Evolutionary conservation across 2,329 filamentous ascomycete species (phyloP).

Genomic region (Pyrenochaeta sp.): DNA sequence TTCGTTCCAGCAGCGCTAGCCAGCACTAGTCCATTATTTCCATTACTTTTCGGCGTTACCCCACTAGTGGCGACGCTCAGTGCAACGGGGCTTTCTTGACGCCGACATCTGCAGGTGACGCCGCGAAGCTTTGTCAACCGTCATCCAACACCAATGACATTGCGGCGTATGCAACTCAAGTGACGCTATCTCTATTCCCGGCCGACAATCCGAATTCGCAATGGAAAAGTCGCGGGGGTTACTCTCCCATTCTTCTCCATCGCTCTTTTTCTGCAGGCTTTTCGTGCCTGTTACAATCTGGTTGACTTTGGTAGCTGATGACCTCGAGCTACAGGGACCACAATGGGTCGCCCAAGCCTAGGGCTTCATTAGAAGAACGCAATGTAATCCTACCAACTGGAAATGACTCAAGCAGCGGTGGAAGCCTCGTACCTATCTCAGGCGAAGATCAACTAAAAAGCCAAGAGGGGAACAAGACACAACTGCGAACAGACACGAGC

Average conservation of each 20-base stretch:
- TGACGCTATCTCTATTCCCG: neutral
- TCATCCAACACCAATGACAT: constrained; percentile 3
- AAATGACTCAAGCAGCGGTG: neutral
- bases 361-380: constrained; percentile 6
- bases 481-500: neutral
- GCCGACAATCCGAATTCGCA: neutral
- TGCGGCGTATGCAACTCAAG: neutral
- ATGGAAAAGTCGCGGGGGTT: neutral
- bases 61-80: constrained; percentile 7
- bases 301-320: constrained; percentile 4
- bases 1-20: neutral
- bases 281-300: neutral
- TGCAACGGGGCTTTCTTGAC: neutral
- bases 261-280: neutral
- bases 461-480: neutral
- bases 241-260: neutral
- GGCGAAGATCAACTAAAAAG: neutral
- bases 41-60: neutral
- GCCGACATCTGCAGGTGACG: constrained; percentile 9
- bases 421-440: neutral
- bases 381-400: neutral
- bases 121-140: neutral
- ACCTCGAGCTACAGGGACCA: neutral
- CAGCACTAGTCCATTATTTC: neutral
- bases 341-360: constrained; percentile 6